Evolutionary conservation across 2,329 filamentous ascomycete genomes (phyloP), one percentile per base, ranked within the genome.

Genomic region (Exophiala bonariae): DNA sequence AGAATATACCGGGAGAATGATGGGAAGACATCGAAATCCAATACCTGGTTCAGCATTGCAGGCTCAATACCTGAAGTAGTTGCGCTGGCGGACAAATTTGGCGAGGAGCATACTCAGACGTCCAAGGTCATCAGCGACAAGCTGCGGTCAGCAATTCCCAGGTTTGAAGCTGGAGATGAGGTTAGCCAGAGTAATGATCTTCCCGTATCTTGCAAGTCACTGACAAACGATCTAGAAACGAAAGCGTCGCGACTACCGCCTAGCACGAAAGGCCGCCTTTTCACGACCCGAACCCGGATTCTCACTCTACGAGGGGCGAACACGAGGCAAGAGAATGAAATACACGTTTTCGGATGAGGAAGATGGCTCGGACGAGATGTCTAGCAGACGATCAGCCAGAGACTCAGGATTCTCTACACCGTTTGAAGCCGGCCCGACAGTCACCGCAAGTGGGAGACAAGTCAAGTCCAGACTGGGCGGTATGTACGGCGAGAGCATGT

Each of bases 1-100:
- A 82, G 93, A 54, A 81, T 99, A 35, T 99, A 99, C 67, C 81
- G 93, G 43, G 93, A 99, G 69, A 92, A 88, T 69, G 95, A 95
- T 61, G 86, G 61, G 11, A 56, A 89, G 10, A 83, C 83, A 4
- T 79, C 85, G 23, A 81, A 81, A 61, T 80, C 86, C 36, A 85
- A 85, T 52, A 89, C 88, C 18, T 99, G 93, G 93, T 89, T 89
- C 80, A 96, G 86, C 62, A 84, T 97, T 33, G 93, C 93, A 13
- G 89, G 92, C 5, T 85, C 78, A 39, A 96, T 99, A 39, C 89
- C 95, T 4, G 92, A 97, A 65, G 74, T 96, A 53, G 85, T 81
- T 59, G 74, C 70, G 4, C 73, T 97, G 40, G 86, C 85, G 4
- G 82, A 87, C 40, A 95, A 87, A 65, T 79, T 99, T 8, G 80